Base-by-base conservation (phyloP, 2,329 filamentous ascomycete genomes). In the Tricladium varicosporioides region DNA sequence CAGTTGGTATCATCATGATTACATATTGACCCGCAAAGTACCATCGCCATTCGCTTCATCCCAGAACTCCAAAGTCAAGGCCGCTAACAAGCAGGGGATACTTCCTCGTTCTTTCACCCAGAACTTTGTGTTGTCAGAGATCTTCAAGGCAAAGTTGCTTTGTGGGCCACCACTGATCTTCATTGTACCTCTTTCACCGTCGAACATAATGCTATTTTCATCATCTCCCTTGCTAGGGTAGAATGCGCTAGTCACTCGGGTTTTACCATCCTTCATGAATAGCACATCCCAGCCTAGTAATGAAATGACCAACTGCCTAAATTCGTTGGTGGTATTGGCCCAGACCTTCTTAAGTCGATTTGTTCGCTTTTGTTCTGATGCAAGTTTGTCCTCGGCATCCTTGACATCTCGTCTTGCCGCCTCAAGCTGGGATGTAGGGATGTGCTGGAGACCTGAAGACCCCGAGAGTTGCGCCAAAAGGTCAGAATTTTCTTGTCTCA, bases 241-340 rank as follows among this genome's bases (percentile, higher is more conserved):
- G 70, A 93, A 95, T 63, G 93, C 88, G 58, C 83, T 88, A 54
- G 93, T 95, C 18, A 97, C 91, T 32, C 91, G 87, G 74, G 97
- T 95, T 68, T 96, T 93, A 44, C 94, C 94, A 71, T 96, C 96
- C n/a, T 92, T 92, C 71, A 97, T 88, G 71, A 99, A 97, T 32
- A 94, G 92, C 11, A 97, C 85, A 53, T 93, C 93, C 88, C 92
- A 99, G 0, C 94, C 94, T 0, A 99, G 81, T 0, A 96, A 88
- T 16, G 87, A 91, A 61, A 92, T 92, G 57, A 99, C 92, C 32
- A 92, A 91, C 74, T 97, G 92, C 50, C 95, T 91, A 76, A 99
- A 97, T 75, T 99, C 94, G 66, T 89, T 85, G 1, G 89, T 92
- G 72, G 97, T 99, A 64, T 88, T 84, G 0, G 84, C 84, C 89